Evolutionary conservation across 495 filamentous ascomycete species (phyloP).

Genomic region (Penicillium cosmopolitanum): DNA sequence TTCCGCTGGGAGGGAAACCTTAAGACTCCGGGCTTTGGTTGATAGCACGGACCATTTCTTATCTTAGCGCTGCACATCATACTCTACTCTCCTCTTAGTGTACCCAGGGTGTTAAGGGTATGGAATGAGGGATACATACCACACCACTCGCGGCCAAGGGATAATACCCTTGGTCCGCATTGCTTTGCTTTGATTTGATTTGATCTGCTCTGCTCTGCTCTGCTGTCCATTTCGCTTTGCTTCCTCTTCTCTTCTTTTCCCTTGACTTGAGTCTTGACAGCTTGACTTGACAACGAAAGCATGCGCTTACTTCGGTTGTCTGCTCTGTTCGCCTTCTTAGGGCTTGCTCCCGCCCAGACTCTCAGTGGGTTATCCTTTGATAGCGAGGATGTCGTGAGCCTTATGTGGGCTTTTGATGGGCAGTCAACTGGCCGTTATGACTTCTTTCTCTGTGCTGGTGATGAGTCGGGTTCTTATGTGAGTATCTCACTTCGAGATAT

Average conservation of each 20-base stretch:
- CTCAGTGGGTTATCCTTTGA: slow-evolving; percentile 53
- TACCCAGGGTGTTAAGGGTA: not conserved
- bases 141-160: slow-evolving; percentile 12
- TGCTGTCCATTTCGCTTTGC: slow-evolving; percentile 8
- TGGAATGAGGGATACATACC: slow-evolving; percentile 26
- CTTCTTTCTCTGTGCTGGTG: slow-evolving; percentile 66
- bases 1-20: no score
- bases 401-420: slow-evolving; percentile 29
- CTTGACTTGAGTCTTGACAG: slow-evolving; percentile 9
- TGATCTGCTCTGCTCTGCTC: not conserved
- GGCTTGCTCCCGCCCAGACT: slow-evolving; percentile 57
- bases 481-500: not conserved
- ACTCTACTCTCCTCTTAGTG: not conserved
- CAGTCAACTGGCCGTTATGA: slow-evolving; percentile 57
- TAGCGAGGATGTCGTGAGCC: slow-evolving; percentile 50
- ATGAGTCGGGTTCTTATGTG: slow-evolving; percentile 56
- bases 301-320: slow-evolving; percentile 41
- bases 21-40: no score
- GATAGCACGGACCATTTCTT: slow-evolving; percentile 32
- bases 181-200: not conserved
- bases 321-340: slow-evolving; percentile 45
- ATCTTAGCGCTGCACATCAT: slow-evolving; percentile 24
- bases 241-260: slow-evolving; percentile 7
- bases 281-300: slow-evolving; percentile 5
- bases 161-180: not conserved